Conservation (phyloP, 106 monocot species). For the Apostasia shenzhenica region DNA sequence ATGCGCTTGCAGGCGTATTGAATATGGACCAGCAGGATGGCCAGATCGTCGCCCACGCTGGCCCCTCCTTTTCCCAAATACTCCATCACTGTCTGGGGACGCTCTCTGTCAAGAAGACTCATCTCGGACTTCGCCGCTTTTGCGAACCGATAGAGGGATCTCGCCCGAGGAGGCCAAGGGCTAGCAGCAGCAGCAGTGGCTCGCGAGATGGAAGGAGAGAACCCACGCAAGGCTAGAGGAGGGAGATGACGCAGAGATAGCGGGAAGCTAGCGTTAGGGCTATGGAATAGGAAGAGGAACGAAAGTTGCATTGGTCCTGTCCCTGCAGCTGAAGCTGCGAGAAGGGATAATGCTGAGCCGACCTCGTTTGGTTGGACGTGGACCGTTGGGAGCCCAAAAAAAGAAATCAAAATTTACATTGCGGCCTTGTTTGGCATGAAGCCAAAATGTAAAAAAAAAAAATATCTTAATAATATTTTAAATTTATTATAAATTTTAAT, state of each 20-base stretch:
- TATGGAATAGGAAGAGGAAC: background rate
- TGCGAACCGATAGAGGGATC: background rate
- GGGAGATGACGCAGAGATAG: background rate
- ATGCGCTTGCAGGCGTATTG: constrained; percentile 92
- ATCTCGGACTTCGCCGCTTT: background rate
- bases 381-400: too few relatives aligned
- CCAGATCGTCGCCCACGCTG: constrained; percentile 57
- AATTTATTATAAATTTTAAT: too few relatives aligned
- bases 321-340: too few relatives aligned
- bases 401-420: too few relatives aligned
- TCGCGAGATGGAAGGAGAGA: background rate
- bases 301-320: background rate
- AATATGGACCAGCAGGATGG: constrained; percentile 52
- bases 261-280: background rate
- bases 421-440: too few relatives aligned
- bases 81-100: background rate
- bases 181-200: too few relatives aligned
- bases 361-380: too few relatives aligned
- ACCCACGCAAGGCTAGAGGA: background rate
- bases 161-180: background rate
- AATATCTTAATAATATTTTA: too few relatives aligned
- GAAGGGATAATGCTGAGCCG: too few relatives aligned
- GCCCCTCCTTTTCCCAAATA: constrained; percentile 3
- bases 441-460: too few relatives aligned
- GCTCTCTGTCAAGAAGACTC: background rate